Conservation (phyloP, 2,329 filamentous ascomycete species). For the Stachybotrys chartarum region DNA sequence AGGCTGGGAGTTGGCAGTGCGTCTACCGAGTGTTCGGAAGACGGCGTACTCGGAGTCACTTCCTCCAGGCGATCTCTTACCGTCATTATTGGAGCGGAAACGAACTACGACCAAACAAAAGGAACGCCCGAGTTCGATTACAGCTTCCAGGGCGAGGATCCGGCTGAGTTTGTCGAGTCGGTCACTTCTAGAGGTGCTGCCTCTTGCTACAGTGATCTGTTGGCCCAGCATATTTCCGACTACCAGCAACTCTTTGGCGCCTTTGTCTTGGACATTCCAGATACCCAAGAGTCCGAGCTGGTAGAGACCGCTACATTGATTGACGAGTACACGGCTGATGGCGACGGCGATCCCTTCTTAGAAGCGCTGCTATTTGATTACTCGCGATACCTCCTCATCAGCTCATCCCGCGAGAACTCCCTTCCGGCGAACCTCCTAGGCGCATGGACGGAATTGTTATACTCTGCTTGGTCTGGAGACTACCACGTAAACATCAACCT, state of each 20-base stretch:
- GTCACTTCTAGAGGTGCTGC: conserved; percentile 22
- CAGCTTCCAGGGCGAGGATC: conserved; percentile 42
- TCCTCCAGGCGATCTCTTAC: conserved; percentile 6
- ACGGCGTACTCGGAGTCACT: not conserved
- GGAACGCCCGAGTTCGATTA: conserved; percentile 35
- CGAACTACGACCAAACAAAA: conserved; percentile 42
- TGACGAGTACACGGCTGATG: conserved; percentile 5
- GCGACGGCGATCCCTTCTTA: conserved; percentile 41
- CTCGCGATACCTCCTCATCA: conserved; percentile 46
- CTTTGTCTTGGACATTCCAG: conserved; percentile 38
- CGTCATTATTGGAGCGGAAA: conserved; percentile 36
- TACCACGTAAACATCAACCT: conserved; percentile 54
- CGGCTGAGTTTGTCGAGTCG: conserved; percentile 26
- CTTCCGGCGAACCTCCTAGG: conserved; percentile 52
- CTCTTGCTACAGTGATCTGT: conserved; percentile 23
- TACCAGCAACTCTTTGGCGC: conserved; percentile 27
- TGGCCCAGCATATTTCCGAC: conserved; percentile 29
- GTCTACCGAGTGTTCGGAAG: conserved; percentile 6
- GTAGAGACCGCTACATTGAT: conserved; percentile 24
- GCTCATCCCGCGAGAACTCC: conserved; percentile 40
- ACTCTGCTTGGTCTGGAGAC: conserved; percentile 37
- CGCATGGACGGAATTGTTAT: conserved; percentile 41
- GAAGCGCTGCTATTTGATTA: conserved; percentile 47
- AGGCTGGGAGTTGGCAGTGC: conserved; percentile 9
- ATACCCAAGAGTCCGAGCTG: conserved; percentile 29